phyloP scores from a whole-genome alignment of 768 basidiomycete genomes.

The Tremella fuciformis region DNA sequence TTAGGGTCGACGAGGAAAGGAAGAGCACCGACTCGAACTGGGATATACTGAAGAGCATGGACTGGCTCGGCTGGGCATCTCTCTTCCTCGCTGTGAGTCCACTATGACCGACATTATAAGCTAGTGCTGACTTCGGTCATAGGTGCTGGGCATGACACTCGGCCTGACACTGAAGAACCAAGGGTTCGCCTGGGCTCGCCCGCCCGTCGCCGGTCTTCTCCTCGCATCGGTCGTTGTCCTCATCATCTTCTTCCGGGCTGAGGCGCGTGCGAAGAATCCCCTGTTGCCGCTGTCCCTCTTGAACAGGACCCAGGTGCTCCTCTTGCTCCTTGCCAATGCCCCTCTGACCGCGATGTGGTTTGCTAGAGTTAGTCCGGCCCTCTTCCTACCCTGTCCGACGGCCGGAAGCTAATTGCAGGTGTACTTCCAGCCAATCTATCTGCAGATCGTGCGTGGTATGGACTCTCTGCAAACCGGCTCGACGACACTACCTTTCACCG shows the following conservation, averaged over 20 bases:
- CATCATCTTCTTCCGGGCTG: conserved; percentile 31
- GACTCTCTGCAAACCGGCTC: conserved; percentile 36
- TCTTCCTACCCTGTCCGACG: not conserved
- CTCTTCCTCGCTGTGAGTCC: conserved; percentile 37
- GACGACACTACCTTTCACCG: conserved; percentile 30
- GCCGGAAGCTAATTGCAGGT: not conserved
- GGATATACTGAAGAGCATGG: conserved; percentile 38
- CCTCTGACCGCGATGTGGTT: conserved; percentile 33
- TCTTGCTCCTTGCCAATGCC: conserved; percentile 30
- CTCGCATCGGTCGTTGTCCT: conserved; percentile 16
- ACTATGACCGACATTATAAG: not conserved
- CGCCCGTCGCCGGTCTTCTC: conserved; percentile 21
- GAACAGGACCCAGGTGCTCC: conserved; percentile 25
- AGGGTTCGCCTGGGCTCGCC: conserved; percentile 12
- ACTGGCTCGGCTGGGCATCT: conserved; percentile 36
- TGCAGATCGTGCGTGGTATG: conserved; percentile 39
- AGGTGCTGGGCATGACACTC: not conserved
- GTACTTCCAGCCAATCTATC: conserved; percentile 45
- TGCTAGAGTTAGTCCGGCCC: conserved; percentile 26
- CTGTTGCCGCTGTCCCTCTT: conserved; percentile 39
- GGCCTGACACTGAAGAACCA: not conserved
- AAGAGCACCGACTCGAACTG: conserved; percentile 9
- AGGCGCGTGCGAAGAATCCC: conserved; percentile 33
- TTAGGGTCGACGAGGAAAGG: conserved; percentile 29
- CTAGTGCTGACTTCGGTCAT: not conserved